Percentiles rank a stretch among this genome's conserved stretches.
phyloP scores from a whole-genome alignment of 441 rosid species.

The Gossypium gossypioides region DNA sequence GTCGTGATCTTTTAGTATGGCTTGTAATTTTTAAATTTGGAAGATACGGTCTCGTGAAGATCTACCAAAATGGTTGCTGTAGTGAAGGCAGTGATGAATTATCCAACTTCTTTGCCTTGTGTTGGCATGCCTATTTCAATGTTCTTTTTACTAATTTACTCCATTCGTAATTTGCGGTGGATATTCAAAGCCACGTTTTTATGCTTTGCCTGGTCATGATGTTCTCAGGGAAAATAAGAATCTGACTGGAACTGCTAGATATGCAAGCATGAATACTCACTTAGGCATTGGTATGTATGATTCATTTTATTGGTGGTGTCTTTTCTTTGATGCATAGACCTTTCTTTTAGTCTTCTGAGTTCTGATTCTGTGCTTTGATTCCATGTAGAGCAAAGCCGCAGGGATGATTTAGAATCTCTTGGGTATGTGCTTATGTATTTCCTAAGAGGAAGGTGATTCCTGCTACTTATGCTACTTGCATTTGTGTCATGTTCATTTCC shows the following conservation, averaged over 20 bases:
- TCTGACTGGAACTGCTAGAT: conserved; percentile 95
- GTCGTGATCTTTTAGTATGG: background rate
- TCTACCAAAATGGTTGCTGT: background rate
- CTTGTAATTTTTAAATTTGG: background rate
- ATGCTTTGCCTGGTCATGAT: background rate
- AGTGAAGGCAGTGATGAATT: background rate
- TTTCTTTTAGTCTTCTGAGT: background rate
- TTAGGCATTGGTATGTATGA: conserved; percentile 68
- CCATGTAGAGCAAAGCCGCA: conserved; percentile 79
- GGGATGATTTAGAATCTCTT: conserved; percentile 95
- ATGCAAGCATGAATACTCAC: conserved; percentile 98
- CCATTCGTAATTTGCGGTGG: background rate
- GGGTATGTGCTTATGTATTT: conserved; percentile 96
- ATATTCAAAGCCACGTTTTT: background rate
- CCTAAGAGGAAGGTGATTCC: conserved; percentile 75
- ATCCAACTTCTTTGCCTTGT: background rate
- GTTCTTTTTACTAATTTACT: background rate
- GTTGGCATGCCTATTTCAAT: background rate
- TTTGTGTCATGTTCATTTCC: conserved; percentile 12
- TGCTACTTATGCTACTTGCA: conserved; percentile 6
- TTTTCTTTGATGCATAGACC: background rate
- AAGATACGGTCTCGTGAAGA: background rate
- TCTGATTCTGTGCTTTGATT: background rate
- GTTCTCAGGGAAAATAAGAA: conserved; percentile 90
- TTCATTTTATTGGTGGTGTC: background rate